Conservation (phyloP, 805 yeast genomes). For the Saccharomycopsis sp. region DNA sequence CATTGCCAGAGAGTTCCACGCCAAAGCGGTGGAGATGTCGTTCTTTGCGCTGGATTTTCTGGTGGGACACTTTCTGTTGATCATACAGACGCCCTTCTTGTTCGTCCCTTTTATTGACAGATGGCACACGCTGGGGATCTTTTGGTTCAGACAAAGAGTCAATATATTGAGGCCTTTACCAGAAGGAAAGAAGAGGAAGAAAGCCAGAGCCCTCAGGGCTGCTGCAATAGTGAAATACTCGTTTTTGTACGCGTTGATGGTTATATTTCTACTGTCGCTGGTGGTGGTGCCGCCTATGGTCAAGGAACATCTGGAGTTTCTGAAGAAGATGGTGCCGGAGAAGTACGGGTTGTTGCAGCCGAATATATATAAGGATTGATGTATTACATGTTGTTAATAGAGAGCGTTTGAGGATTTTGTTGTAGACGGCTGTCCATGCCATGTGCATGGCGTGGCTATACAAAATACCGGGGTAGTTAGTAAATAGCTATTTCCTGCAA, state of each 20-base stretch:
- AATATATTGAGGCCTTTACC: conserved; percentile 97
- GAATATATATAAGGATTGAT: not conserved
- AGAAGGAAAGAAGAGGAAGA: conserved; percentile 83
- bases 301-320: not conserved
- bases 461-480: no score
- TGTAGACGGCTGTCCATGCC: no score
- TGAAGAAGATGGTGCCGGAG: not conserved
- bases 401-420: no score
- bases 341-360: not conserved
- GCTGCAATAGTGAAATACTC: conserved; percentile 96
- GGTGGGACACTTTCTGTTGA: conserved; percentile 82
- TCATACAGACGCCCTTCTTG: conserved; percentile 83
- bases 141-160: conserved; percentile 97
- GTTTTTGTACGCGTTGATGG: conserved; percentile 63
- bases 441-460: no score
- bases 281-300: conserved; percentile 77
- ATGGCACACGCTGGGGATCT: conserved; percentile 97
- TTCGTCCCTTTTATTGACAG: conserved; percentile 84
- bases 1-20: conserved; percentile 91
- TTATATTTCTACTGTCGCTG: conserved; percentile 64
- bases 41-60: conserved; percentile 96
- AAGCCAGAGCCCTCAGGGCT: conserved; percentile 93
- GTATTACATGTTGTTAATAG: no score
- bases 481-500: no score
- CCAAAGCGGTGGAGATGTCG: conserved; percentile 88